Evolutionary conservation across 192 early-diverging fungal genomes (phyloP).

Genomic region (Coemansia sp.): DNA sequence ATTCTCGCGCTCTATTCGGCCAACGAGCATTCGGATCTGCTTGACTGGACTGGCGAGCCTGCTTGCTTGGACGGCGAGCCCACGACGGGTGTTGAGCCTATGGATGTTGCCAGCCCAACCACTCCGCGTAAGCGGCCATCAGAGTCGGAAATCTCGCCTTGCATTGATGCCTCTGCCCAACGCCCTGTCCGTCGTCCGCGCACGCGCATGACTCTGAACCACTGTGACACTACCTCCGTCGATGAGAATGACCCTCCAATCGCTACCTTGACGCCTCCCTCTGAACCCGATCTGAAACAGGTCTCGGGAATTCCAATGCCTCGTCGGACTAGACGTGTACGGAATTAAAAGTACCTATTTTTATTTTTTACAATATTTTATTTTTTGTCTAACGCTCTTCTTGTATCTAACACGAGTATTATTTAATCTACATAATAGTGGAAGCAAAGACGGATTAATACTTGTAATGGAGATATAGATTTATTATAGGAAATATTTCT

Average conservation of each 20-base stretch:
- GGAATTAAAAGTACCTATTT: slow-evolving; percentile 19
- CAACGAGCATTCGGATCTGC: background rate
- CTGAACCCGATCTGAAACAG: background rate
- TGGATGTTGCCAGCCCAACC: background rate
- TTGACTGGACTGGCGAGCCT: slow-evolving; percentile 37
- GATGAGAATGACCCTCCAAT: background rate
- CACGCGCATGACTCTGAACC: slow-evolving; percentile 3
- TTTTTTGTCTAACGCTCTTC: background rate
- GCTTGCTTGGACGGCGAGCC: background rate
- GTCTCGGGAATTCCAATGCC: slow-evolving; percentile 26
- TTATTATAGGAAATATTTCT: too few species aligned
- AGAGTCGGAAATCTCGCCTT: slow-evolving; percentile 15
- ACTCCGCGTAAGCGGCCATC: slow-evolving; percentile 36
- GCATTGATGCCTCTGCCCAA: background rate
- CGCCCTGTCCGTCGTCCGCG: slow-evolving; percentile 21
- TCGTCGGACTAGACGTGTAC: slow-evolving; percentile 26
- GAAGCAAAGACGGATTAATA: too few species aligned
- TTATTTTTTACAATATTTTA: background rate
- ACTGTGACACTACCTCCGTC: background rate
- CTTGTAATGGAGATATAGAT: too few species aligned
- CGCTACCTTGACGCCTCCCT: background rate
- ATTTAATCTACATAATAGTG: too few species aligned
- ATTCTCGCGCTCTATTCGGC: slow-evolving; percentile 20
- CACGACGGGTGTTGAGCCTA: background rate
- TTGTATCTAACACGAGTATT: background rate